Evolutionary conservation across 2,329 filamentous ascomycete genomes (phyloP).

Genomic region (Volutella citrinella): DNA sequence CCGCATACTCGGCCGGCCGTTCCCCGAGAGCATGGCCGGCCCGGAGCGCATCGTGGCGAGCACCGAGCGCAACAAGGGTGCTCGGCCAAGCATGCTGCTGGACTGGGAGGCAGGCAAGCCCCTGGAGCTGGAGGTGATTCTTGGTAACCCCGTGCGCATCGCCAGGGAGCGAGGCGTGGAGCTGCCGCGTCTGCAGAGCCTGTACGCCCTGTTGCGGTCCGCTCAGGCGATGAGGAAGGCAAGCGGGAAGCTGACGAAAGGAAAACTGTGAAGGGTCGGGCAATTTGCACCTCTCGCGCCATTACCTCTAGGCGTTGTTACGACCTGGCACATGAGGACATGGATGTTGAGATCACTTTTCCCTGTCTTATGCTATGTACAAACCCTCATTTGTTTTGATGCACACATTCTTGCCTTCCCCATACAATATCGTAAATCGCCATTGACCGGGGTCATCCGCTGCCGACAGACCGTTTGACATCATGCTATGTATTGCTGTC

Average conservation of each 20-base stretch:
- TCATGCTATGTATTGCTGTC: too few species aligned
- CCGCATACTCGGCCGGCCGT: conserved; percentile 57
- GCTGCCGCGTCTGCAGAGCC: conserved; percentile 62
- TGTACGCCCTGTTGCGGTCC: conserved; percentile 65
- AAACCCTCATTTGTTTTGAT: too few species aligned
- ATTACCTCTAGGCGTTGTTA: too few species aligned
- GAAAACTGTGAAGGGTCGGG: conserved; percentile 39
- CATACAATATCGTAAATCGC: too few species aligned
- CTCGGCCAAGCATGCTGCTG: conserved; percentile 64
- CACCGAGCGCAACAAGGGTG: conserved; percentile 62
- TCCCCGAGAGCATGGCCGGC: conserved; percentile 56
- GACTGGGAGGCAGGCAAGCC: conserved; percentile 66
- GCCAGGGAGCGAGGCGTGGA: conserved; percentile 60
- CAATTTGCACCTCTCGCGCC: too few species aligned
- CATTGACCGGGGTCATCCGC: too few species aligned
- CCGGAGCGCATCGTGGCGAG: conserved; percentile 62
- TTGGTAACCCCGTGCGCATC: conserved; percentile 67
- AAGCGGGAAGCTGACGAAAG: conserved; percentile 32
- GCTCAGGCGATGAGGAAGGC: conserved; percentile 53
- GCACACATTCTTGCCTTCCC: too few species aligned
- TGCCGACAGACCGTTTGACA: too few species aligned
- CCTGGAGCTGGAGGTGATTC: conserved; percentile 70
- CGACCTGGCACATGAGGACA: too few species aligned
- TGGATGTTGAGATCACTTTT: too few species aligned
- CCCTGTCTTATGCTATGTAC: too few species aligned